Conservation (phyloP, 768 basidiomycete genomes). For the Cystoderma amianthinum region DNA sequence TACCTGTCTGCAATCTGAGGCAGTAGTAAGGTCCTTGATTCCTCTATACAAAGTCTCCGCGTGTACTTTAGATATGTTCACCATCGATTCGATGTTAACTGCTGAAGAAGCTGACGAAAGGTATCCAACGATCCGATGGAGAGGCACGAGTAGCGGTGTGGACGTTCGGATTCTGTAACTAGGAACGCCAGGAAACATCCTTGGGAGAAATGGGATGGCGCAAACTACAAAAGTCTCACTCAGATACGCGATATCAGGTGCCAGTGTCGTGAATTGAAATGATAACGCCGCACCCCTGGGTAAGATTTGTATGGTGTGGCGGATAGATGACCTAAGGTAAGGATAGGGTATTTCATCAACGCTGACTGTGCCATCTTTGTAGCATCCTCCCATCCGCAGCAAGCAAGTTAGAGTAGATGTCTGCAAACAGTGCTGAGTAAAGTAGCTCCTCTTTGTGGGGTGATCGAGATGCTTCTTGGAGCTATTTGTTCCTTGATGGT, state of each 20-base stretch:
- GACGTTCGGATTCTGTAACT: conserved; percentile 16
- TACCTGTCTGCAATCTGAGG: conserved; percentile 15
- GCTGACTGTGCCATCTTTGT: neutral
- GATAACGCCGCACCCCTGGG: conserved; percentile 8
- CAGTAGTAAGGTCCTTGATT: conserved; percentile 17
- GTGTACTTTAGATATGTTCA: conserved; percentile 31
- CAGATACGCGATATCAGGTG: conserved; percentile 22
- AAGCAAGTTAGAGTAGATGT: neutral
- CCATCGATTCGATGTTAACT: conserved; percentile 23
- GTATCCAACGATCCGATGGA: conserved; percentile 28
- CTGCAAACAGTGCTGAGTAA: neutral
- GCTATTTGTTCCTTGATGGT: neutral
- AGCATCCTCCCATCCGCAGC: neutral
- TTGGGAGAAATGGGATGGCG: conserved; percentile 34
- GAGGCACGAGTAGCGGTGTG: conserved; percentile 27
- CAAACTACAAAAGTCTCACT: conserved; percentile 31
- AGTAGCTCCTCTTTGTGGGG: neutral
- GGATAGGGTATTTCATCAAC: conserved; percentile 14
- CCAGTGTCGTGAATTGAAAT: conserved; percentile 30
- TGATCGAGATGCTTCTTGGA: neutral
- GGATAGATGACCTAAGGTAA: conserved; percentile 14
- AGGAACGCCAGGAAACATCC: conserved; percentile 11
- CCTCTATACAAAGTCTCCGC: conserved; percentile 15
- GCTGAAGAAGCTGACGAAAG: conserved; percentile 19
- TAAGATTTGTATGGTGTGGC: conserved; percentile 13